These are phyloP conservation scores for Trypanosoma conorhini DNA, from an alignment of 208 protist genomes.

Conservation along the genomic window DNA sequence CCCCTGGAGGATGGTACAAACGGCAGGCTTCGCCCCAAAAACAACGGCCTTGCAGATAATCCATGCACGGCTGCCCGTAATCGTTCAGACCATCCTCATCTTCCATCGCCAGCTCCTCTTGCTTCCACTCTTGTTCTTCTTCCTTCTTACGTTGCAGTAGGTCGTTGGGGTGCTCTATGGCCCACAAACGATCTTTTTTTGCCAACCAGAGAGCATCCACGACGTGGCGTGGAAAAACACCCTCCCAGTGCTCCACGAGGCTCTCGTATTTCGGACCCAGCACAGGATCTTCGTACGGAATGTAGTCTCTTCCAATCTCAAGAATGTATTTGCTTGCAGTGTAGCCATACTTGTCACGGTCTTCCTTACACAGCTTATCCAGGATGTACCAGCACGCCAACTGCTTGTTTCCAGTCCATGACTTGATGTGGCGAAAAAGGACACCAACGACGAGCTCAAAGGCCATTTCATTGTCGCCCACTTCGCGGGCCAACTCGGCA, in stretches of 20 bases:
- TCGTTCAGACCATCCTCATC: constrained; percentile 90
- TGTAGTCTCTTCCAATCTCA: constrained; percentile 86
- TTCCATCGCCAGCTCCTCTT: constrained; percentile 68
- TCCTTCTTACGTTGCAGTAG: constrained; percentile 56
- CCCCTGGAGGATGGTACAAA: constrained; percentile 83
- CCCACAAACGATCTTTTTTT: constrained; percentile 88
- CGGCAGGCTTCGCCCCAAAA: constrained; percentile 76
- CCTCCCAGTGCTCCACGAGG: constrained; percentile 90
- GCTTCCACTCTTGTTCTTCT: constrained; percentile 82
- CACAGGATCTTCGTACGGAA: constrained; percentile 85
- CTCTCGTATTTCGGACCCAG: constrained; percentile 85
- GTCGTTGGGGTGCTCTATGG: constrained; percentile 70
- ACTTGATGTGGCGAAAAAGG: constrained; percentile 90
- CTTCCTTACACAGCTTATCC: constrained; percentile 90
- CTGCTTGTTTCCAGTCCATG: constrained; percentile 81
- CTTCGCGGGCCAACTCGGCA: constrained; percentile 57
- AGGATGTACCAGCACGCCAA: constrained; percentile 91
- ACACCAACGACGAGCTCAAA: constrained; percentile 88
- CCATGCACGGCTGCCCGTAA: constrained; percentile 92
- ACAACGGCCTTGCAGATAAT: constrained; percentile 91
- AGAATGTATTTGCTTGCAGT: constrained; percentile 85
- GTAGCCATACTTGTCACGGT: constrained; percentile 85
- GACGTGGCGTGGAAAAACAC: constrained; percentile 85
- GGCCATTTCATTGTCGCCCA: constrained; percentile 64
- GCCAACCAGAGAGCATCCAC: constrained; percentile 86